Percentiles rank a stretch among this genome's conserved stretches.
These are phyloP conservation scores for Apiospora marii DNA, from an alignment of 2,329 filamentous ascomycete genomes.

Conservation along the genomic window DNA sequence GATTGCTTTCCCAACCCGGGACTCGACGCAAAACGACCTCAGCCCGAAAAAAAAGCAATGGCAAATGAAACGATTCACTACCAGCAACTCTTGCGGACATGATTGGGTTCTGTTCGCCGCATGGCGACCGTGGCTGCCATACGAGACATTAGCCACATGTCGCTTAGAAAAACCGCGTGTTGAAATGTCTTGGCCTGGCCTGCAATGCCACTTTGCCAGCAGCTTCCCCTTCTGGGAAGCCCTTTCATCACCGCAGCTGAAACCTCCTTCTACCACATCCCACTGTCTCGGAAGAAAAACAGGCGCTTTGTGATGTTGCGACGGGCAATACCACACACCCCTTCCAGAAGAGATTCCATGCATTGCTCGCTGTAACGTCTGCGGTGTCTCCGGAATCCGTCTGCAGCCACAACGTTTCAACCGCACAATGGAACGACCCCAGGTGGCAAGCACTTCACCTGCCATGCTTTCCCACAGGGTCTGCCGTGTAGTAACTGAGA, in stretches of 20 bases:
- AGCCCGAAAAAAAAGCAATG: neutral
- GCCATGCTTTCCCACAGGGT: neutral
- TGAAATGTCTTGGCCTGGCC: neutral
- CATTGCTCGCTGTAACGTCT: neutral
- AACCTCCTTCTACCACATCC: neutral
- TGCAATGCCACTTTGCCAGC: conserved; percentile 5
- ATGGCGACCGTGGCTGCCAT: neutral
- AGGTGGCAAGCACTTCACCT: neutral
- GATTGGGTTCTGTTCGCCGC: neutral
- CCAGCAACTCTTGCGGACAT: too few relatives aligned
- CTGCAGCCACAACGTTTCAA: conserved; percentile 13
- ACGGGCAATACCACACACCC: neutral
- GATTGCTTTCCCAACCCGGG: neutral
- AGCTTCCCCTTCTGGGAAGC: conserved; percentile 8
- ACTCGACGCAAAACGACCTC: neutral
- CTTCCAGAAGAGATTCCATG: neutral
- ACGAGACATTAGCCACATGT: neutral
- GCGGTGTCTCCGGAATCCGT: neutral
- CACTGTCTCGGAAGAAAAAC: neutral
- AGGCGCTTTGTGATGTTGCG: neutral
- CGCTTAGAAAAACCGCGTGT: neutral
- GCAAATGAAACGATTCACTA: neutral
- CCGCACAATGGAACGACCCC: neutral
- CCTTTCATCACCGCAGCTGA: conserved; percentile 14
- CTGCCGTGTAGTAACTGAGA: neutral